Percentiles rank a stretch among this genome's conserved stretches.
phyloP scores from a whole-genome alignment of 371 early-diverging fungal genomes.

The Smittium mucronatum region DNA sequence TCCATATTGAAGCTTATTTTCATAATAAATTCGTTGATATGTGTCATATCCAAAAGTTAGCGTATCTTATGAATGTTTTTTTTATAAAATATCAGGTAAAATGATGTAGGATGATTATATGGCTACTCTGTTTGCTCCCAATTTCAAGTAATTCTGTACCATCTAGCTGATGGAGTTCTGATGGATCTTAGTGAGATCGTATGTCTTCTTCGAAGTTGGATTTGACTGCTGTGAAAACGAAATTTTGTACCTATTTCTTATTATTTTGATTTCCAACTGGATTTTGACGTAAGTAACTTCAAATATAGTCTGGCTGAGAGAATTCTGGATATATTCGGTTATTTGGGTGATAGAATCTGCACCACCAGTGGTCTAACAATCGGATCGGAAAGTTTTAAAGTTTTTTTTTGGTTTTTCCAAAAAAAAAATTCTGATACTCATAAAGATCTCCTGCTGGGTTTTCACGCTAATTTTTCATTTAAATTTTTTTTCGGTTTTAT shows the following conservation, averaged over 20 bases:
- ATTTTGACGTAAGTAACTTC: not conserved
- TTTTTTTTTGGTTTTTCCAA: not conserved
- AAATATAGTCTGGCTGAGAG: not conserved
- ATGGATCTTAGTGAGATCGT: not conserved
- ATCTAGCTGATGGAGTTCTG: not conserved
- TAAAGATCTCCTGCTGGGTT: not conserved
- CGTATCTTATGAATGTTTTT: not conserved
- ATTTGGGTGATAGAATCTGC: not conserved
- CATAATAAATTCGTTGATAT: not conserved
- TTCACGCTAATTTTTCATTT: not conserved
- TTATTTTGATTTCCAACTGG: not conserved
- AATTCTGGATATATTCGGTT: not conserved
- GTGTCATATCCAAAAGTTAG: not conserved
- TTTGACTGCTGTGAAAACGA: not conserved
- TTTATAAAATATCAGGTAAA: not conserved
- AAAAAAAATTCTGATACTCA: not conserved
- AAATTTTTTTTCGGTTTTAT: not conserved
- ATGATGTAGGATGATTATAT: not conserved
- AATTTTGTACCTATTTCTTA: not conserved
- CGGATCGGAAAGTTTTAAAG: not conserved
- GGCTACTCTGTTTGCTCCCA: not conserved
- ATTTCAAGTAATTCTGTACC: not conserved
- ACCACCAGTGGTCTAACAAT: not conserved
- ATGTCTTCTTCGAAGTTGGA: not conserved
- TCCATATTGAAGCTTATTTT: constrained; percentile 17